Conservation (phyloP, 441 rosid genomes). For the Mallotus japonicus region DNA sequence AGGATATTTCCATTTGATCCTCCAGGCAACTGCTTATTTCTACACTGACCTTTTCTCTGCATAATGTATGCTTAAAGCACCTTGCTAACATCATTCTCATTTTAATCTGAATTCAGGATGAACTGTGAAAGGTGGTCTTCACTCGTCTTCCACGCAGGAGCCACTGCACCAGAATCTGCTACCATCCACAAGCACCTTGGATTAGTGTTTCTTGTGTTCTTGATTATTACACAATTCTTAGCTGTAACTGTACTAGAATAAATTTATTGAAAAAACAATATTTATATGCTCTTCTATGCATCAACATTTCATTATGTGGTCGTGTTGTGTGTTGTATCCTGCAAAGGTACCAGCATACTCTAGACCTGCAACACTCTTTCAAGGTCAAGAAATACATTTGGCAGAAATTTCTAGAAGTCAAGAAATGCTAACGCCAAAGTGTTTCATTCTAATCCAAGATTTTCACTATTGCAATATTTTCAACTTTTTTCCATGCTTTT, state of each 20-base stretch:
- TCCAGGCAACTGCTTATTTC: neutral
- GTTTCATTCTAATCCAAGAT: too few relatives aligned
- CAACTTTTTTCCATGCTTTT: too few relatives aligned
- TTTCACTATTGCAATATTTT: too few relatives aligned
- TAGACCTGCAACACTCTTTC: too few relatives aligned
- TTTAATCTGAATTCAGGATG: constrained; percentile 19
- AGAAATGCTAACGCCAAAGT: too few relatives aligned
- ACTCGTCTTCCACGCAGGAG: neutral
- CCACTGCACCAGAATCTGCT: neutral
- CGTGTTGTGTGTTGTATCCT: neutral
- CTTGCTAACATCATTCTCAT: neutral
- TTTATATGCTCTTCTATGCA: neutral
- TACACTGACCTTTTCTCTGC: neutral
- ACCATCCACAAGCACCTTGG: neutral
- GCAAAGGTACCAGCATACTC: too few relatives aligned
- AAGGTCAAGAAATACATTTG: too few relatives aligned
- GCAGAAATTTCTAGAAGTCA: too few relatives aligned
- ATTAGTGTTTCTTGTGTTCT: neutral
- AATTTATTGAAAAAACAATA: neutral
- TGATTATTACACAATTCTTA: constrained; percentile 4
- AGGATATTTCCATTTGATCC: neutral
- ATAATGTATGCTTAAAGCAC: neutral
- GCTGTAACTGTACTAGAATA: constrained; percentile 1
- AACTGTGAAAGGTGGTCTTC: constrained; percentile 5
- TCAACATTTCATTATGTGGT: neutral